Base-by-base conservation (phyloP, 345 rosid species). In the Lepidium didymum region DNA sequence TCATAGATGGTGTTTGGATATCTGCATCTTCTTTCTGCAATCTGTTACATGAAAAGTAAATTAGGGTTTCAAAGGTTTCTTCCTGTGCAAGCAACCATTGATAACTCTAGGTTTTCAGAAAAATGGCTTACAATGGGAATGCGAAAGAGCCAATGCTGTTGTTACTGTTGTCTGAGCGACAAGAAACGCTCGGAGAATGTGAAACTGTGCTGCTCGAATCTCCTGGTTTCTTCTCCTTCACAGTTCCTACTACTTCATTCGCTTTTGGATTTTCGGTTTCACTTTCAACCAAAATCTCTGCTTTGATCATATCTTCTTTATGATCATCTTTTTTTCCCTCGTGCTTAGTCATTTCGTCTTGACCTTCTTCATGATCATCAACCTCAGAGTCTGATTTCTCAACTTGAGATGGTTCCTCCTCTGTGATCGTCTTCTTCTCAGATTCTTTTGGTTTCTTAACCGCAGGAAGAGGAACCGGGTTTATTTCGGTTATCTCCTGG, bases 121-220 rank as follows among this genome's bases (percentile, higher is more conserved):
- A 0, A 35, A 56, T 0, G 40, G 66, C 95, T 83, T 78, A 94
- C 97, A 80, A 2, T 13, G 87, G 96, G 76, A 88, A 94, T 8
- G 80, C 87, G 65, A 91, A 89, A 25, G 99, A 91, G 11, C 59
- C 27, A 16, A 69, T 63, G 74, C 97, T 89, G 49, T 75, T 52
- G 14, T 10, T 70, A 18, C 84, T 85, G 0, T 70, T 76, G 14
- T 70, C 80, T 13, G 88, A 83, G 41, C 4, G 83, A 14, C 55
- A 45, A 13, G 84, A 72, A n/a, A 66, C 12, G 72, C 83, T 80
- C 0, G 71, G 53, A 10, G 76, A 37, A 29, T 53, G 62, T 10
- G 72, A 69, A 25, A 27, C 12, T 6, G 9, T 34, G 34, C 72
- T 64, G 43, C 4, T 67, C 3, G 67, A 6, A 42, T 69, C 59